Evolutionary conservation across 2,329 filamentous ascomycete species (phyloP), one percentile per base, ranked within the genome.

Genomic region (Colletotrichum orchidophilum): DNA sequence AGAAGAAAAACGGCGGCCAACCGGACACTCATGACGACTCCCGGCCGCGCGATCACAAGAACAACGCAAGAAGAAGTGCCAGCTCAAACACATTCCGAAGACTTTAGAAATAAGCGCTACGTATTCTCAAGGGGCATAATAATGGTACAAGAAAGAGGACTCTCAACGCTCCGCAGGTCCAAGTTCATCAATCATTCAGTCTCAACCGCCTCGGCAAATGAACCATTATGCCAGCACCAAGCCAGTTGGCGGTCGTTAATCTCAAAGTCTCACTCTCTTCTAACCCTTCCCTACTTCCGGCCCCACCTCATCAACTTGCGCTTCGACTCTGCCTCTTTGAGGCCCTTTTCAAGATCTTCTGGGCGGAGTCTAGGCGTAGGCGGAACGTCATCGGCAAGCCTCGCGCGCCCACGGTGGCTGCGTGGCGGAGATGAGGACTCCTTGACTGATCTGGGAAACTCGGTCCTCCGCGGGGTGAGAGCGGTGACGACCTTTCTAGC

Each of bases 61-160:
- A 78, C 33, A 83, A 83, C 66, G 78, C 79, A 66, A 88, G 93
- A 76, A 85, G 93, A 76, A 95, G 92, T 80, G 93, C 93, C 61
- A 94, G 92, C 81, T 88, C 87, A 63, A 95, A 96, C 81, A 91
- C 91, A 50, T 93, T 95, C 80, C 88, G 92, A 79, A 87, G 86
- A 77, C 86, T 94, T 85, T 92, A 83, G 80, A 27, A 11, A 72
- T 72, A 73, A 65, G 55, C 65, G 66, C 74, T 63, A 50, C 66
- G 66, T 75, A 74, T 75, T 74, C 73, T 77, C 77, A 74, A 53
- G 50, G 54, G 39, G 55, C 53, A 61, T 33, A 55, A 27, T 50
- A 68, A 66, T 72, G 57, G 58, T 70, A 73, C 65, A 73, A 66
- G 52, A 54, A 66, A 61, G 64, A 21, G 35, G 35, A 63, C 58